These are phyloP conservation scores for Turritis glabra DNA, from an alignment of 345 rosid genomes.

Conservation along the genomic window DNA sequence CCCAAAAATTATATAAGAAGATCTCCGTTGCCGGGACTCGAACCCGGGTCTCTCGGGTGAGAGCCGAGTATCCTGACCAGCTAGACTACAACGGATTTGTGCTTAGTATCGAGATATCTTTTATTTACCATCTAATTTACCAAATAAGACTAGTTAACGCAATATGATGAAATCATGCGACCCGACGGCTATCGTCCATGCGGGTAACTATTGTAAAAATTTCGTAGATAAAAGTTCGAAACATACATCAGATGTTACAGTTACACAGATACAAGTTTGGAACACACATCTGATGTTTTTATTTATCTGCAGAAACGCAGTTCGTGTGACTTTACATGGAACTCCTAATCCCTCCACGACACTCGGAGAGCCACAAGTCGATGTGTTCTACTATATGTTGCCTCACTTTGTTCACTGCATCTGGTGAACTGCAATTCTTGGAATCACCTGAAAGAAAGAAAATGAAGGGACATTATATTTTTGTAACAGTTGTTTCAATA, in stretches of 20 bases:
- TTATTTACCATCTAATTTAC: neutral
- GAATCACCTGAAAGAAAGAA: constrained; percentile 56
- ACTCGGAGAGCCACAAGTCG: constrained; percentile 90
- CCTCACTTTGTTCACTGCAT: constrained; percentile 81
- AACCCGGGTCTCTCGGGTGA: constrained; percentile 74
- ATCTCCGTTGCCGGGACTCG: constrained; percentile 62
- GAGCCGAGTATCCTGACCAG: constrained; percentile 78
- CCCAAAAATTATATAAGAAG: neutral
- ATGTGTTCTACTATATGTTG: constrained; percentile 74
- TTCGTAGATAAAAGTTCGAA: neutral
- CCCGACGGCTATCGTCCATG: neutral
- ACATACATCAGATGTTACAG: neutral
- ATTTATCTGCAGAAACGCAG: neutral
- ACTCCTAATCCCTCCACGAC: constrained; percentile 41
- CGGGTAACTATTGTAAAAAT: neutral
- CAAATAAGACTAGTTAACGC: neutral
- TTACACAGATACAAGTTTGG: constrained; percentile 26
- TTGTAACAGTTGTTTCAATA: neutral
- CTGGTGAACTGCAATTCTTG: constrained; percentile 77
- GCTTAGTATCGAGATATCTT: accelerated
- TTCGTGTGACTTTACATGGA: constrained; percentile 9
- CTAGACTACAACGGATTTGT: constrained; percentile 48
- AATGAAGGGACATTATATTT: neutral
- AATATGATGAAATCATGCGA: neutral
- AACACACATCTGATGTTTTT: constrained; percentile 18